phyloP scores from a whole-genome alignment of 208 protist species.

The Acanthamoeba rhysodes region DNA sequence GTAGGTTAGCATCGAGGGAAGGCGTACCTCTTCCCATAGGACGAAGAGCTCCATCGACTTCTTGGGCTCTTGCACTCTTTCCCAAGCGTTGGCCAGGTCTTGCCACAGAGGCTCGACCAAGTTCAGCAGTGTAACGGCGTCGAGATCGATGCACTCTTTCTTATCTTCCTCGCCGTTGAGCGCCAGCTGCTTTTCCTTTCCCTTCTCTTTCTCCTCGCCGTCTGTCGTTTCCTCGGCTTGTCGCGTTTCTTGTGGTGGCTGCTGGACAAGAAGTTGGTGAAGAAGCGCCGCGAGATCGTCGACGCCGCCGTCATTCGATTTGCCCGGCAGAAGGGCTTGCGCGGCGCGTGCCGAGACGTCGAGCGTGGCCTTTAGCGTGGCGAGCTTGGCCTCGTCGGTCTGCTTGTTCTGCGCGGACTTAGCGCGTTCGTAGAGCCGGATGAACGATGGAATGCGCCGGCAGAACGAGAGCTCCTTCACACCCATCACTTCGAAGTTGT shows the following conservation, averaged over 20 bases:
- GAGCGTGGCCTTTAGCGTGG: not conserved
- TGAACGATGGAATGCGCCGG: conserved; percentile 4
- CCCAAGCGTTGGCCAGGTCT: conserved; percentile 23
- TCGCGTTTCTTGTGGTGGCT: not conserved
- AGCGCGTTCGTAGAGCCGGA: not conserved
- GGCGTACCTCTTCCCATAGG: not conserved
- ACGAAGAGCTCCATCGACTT: not conserved
- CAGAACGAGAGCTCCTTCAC: conserved; percentile 6
- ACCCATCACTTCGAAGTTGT: conserved; percentile 66
- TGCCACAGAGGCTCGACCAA: conserved; percentile 34
- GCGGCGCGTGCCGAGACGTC: not conserved
- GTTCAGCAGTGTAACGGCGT: not conserved
- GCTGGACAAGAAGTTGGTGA: not conserved
- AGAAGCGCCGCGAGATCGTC: not conserved
- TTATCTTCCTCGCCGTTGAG: not conserved
- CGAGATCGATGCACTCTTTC: not conserved
- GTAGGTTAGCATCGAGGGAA: no score
- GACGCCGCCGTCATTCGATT: not conserved
- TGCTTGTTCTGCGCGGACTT: not conserved
- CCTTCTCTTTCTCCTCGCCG: not conserved
- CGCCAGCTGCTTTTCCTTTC: not conserved
- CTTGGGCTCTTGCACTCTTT: conserved; percentile 11
- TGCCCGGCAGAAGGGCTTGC: not conserved
- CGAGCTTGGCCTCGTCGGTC: not conserved
- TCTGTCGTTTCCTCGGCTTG: not conserved